Evolutionary conservation across 2,329 filamentous ascomycete genomes (phyloP).

Genomic region (Cryphonectria parasitica): DNA sequence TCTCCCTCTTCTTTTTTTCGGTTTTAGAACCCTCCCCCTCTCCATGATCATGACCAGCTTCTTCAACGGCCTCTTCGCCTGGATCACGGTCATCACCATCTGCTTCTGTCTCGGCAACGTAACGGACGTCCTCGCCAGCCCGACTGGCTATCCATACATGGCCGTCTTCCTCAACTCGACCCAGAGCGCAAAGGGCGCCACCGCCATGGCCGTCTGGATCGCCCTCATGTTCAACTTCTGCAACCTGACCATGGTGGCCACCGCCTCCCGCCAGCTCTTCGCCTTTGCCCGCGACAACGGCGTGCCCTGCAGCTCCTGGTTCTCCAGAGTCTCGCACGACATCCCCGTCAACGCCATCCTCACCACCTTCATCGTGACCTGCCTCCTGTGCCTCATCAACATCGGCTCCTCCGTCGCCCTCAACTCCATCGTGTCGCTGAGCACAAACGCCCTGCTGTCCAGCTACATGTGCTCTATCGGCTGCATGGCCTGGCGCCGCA

Average conservation of each 20-base stretch:
- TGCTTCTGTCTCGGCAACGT: conserved; percentile 27
- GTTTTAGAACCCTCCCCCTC: conserved; percentile 35
- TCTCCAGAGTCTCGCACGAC: conserved; percentile 31
- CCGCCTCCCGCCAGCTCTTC: conserved; percentile 38
- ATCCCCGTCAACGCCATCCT: conserved; percentile 31
- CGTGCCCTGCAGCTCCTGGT: conserved; percentile 39
- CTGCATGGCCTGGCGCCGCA: conserved; percentile 21
- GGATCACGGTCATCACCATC: conserved; percentile 36
- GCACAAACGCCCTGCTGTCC: conserved; percentile 28
- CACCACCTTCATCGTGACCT: conserved; percentile 23
- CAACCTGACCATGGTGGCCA: conserved; percentile 37
- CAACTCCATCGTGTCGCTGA: conserved; percentile 30
- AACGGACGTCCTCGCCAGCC: conserved; percentile 11
- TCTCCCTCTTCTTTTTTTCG: background rate
- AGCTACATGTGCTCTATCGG: conserved; percentile 31
- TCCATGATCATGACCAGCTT: conserved; percentile 40
- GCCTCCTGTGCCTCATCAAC: conserved; percentile 26
- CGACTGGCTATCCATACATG: conserved; percentile 38
- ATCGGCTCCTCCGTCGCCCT: conserved; percentile 26
- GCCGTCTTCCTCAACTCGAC: conserved; percentile 37
- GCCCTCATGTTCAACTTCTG: conserved; percentile 34
- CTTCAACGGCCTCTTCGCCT: conserved; percentile 40
- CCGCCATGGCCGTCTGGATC: conserved; percentile 36
- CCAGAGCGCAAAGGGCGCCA: conserved; percentile 30
- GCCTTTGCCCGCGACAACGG: conserved; percentile 43